These are phyloP conservation scores for Hippophae tibetana DNA, from an alignment of 306 rosid species.

Conservation along the genomic window DNA sequence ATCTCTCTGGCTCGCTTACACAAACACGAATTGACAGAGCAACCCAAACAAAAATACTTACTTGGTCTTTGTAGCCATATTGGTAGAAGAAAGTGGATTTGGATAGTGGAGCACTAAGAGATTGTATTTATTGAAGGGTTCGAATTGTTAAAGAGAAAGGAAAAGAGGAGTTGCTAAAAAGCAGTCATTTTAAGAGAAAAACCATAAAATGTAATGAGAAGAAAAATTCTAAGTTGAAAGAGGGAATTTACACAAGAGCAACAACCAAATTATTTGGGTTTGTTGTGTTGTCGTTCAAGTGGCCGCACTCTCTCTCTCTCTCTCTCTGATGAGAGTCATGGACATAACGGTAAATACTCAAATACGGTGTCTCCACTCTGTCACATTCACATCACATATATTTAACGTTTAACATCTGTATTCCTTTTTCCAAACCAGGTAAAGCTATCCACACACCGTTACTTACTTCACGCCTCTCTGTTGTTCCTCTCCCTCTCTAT, in stretches of 20 bases:
- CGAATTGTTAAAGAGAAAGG: constrained; percentile 7
- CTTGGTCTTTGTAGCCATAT: constrained; percentile 88
- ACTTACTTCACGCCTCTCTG: too few species aligned
- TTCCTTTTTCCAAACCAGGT: too few species aligned
- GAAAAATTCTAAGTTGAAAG: constrained; percentile 27
- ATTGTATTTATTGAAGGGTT: background rate
- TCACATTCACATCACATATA: too few species aligned
- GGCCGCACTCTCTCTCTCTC: constrained; percentile 15
- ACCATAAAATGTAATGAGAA: constrained; percentile 2
- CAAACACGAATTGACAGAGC: background rate
- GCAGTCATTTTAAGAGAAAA: constrained; percentile 40
- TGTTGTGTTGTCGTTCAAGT: constrained; percentile 45
- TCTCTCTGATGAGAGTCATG: too few species aligned
- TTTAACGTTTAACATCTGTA: too few species aligned
- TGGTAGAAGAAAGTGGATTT: constrained; percentile 7
- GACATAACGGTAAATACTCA: too few species aligned
- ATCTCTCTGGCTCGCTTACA: constrained; percentile 23
- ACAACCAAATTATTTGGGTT: constrained; percentile 33
- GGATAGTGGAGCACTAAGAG: constrained; percentile 9
- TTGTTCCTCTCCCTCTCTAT: too few species aligned
- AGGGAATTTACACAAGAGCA: constrained; percentile 30
- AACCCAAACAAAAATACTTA: constrained; percentile 11
- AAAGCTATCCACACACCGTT: too few species aligned
- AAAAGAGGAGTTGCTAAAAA: constrained; percentile 21
- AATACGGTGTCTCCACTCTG: too few species aligned